Evolutionary conservation across 2,329 filamentous ascomycete species (phyloP), one percentile per base, ranked within the genome.

Genomic region (Colletotrichum sojae): DNA sequence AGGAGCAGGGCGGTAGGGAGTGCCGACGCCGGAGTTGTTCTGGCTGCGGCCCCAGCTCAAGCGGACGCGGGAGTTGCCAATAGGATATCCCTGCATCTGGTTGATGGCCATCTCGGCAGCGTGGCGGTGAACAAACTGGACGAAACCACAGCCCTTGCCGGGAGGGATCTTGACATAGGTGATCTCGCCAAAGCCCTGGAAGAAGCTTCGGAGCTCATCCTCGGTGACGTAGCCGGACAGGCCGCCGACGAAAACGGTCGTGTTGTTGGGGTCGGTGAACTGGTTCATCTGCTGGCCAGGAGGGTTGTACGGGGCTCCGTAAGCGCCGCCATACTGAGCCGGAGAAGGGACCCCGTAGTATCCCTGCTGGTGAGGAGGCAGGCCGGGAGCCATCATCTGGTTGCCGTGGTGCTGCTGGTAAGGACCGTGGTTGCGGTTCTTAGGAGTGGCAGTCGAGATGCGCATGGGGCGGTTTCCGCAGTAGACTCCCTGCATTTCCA

Each of bases 51-150:
- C 96, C 96, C 96, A 99, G 80, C 94, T 97, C 74, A 99, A 89
- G 77, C 96, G 94, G 69, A 99, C 96, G 73, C 96, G 94, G 54
- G 95, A 98, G 88, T 99, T 99, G 64, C 96, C 96, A 77, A 99
- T 99, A 25, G 96, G 96, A 81, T 99, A 99, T 71, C 96, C 96
- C 84, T 99, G 96, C 96, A 99, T 99, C 84, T 99, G 96, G 85
- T 99, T 99, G 89, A 99, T 99, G 75, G 96, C 96, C 96, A 99
- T 99, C 85, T 99, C 96, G 15, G 96, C 96, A 61, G 96, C 96
- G 78, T 99, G 96, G 74, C 96, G 94, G 85, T 99, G 96, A 66
- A 99, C 96, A 76, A 99, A 99, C 83, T 99, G 96, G 69, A 99
- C 96, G 79, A 99, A 99, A 67, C 96, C 96, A 78, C 96, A 99